Conservation (phyloP, 495 filamentous ascomycete genomes). For the Cudoniella acicularis region DNA sequence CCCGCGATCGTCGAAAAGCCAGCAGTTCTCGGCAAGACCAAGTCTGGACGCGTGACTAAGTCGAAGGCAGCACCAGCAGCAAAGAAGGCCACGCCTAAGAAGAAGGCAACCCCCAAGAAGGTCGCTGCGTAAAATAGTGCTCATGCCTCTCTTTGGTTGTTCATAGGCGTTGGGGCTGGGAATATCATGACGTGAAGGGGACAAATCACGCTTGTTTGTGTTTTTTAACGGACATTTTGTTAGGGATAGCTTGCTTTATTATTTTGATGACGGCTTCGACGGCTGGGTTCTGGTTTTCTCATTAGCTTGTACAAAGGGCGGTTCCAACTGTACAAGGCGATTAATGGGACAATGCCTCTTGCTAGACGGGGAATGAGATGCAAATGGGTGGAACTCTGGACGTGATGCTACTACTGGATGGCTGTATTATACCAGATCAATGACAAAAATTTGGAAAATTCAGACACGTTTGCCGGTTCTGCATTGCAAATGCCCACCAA, state of each 20-base stretch:
- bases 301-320: not conserved
- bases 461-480: too few species aligned
- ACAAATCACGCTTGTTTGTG: not conserved
- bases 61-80: slow-evolving; percentile 47
- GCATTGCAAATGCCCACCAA: not conserved
- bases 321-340: not conserved
- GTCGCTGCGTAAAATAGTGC: not conserved
- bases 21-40: slow-evolving; percentile 68
- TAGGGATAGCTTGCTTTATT: slow-evolving; percentile 1
- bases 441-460: not conserved
- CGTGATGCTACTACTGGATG: not conserved
- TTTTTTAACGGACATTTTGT: not conserved
- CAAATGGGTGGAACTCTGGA: not conserved
- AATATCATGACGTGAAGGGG: slow-evolving; percentile 5
- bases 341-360: not conserved
- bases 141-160: not conserved
- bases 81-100: slow-evolving; percentile 48
- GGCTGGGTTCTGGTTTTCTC: not conserved
- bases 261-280: not conserved
- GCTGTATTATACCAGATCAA: slow-evolving; percentile 3
- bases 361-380: not conserved
- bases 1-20: slow-evolving; percentile 63
- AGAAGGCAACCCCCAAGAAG: slow-evolving; percentile 41
- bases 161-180: slow-evolving; percentile 3
- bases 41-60: slow-evolving; percentile 80